A percentile compares a stretch with the other conserved stretches of the same genome.
These are phyloP conservation scores for Crithidia expoeki DNA, from an alignment of 208 protist genomes.

Conservation along the genomic window DNA sequence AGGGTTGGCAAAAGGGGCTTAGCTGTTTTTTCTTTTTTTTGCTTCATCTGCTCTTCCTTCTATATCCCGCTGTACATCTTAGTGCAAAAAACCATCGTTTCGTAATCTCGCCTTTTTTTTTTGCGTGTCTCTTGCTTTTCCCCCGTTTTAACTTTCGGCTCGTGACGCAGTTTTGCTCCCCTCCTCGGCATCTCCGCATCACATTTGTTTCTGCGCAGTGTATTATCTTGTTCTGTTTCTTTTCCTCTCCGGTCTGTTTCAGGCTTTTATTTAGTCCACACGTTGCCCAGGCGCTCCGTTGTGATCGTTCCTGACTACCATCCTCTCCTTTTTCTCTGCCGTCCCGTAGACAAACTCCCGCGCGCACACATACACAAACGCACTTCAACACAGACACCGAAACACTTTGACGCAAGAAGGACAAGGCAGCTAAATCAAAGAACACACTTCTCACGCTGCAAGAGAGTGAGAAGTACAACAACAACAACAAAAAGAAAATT, in stretches of 20 bases:
- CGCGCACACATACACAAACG: not conserved
- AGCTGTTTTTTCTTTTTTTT: no score
- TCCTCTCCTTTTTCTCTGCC: not conserved
- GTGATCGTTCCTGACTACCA: not conserved
- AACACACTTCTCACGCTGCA: not conserved
- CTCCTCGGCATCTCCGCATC: not conserved
- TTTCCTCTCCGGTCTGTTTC: conserved; percentile 12
- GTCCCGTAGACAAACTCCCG: not conserved
- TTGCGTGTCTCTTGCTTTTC: not conserved
- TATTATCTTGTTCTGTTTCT: not conserved
- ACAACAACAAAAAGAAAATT: not conserved
- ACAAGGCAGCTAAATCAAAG: not conserved
- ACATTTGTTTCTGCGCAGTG: not conserved
- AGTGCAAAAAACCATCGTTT: not conserved
- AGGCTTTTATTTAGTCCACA: not conserved
- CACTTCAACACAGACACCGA: not conserved
- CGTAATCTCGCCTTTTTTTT: not conserved
- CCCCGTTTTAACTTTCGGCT: not conserved
- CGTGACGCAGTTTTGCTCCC: not conserved
- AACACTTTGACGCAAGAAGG: not conserved
- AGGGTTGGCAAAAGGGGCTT: no score
- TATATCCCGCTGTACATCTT: no score
- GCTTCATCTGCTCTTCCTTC: no score
- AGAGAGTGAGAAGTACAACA: not conserved
- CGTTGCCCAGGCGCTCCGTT: not conserved